A percentile compares a stretch with the other conserved stretches of the same genome.
Evolutionary conservation across 495 filamentous ascomycete species (phyloP).

Genomic region (Lophium mytilinum): DNA sequence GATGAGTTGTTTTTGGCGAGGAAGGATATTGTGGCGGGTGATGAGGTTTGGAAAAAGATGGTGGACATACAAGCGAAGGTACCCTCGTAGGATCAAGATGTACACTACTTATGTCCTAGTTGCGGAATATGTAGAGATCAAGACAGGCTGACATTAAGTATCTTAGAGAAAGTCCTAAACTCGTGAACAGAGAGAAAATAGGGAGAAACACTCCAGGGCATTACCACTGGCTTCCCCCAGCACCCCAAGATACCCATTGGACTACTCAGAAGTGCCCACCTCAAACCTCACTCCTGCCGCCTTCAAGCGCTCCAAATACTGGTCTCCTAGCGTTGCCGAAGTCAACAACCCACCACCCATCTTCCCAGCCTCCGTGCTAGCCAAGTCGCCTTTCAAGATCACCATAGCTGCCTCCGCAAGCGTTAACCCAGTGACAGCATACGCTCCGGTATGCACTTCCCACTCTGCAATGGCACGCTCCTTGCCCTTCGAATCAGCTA

Average conservation of each 20-base stretch:
- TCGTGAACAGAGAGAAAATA: not conserved
- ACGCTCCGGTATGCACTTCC: slow-evolving; percentile 53
- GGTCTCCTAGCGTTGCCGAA: slow-evolving; percentile 72
- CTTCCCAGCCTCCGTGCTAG: slow-evolving; percentile 40
- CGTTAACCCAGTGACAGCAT: slow-evolving; percentile 60
- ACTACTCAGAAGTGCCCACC: not conserved
- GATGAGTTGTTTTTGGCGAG: slow-evolving; percentile 50
- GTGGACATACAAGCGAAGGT: too few species aligned
- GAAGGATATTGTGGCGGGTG: slow-evolving; percentile 4
- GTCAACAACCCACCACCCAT: slow-evolving; percentile 69
- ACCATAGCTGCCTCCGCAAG: slow-evolving; percentile 63
- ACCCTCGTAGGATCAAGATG: too few species aligned
- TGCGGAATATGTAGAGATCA: too few species aligned
- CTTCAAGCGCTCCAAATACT: slow-evolving; percentile 62
- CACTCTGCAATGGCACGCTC: slow-evolving; percentile 50
- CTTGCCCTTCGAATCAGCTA: slow-evolving; percentile 34
- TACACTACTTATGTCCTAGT: too few species aligned
- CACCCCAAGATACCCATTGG: not conserved
- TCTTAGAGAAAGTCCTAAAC: too few species aligned
- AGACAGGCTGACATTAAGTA: too few species aligned
- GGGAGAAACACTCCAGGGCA: not conserved
- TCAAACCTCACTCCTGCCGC: slow-evolving; percentile 58
- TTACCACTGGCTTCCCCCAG: not conserved
- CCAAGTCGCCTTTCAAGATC: slow-evolving; percentile 52
- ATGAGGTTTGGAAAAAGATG: too few species aligned